Conservation (phyloP, 345 rosid genomes). For the Aegle marmelos region DNA sequence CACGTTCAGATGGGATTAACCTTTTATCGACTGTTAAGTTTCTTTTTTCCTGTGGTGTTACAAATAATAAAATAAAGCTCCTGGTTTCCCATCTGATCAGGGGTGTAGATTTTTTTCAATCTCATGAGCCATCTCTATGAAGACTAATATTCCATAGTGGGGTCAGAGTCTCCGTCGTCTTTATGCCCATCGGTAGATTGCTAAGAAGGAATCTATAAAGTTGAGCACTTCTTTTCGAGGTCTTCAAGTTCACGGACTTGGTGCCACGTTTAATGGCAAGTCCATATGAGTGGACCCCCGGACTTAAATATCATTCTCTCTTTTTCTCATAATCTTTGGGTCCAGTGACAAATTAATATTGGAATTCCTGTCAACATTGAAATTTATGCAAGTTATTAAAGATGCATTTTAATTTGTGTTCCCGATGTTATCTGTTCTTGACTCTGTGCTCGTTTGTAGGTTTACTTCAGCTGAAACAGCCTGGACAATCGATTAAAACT, state of each 20-base stretch:
- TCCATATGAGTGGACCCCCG: constrained; percentile 18
- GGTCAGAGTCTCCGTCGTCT: constrained; percentile 18
- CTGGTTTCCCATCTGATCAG: constrained; percentile 2
- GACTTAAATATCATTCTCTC: not conserved
- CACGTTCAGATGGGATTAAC: not conserved
- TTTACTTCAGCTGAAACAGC: constrained; percentile 51
- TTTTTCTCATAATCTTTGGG: not conserved
- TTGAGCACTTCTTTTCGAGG: constrained; percentile 8
- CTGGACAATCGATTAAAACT: constrained; percentile 16
- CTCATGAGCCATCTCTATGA: not conserved
- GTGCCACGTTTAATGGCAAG: constrained; percentile 15
- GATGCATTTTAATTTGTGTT: not conserved
- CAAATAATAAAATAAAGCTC: not conserved
- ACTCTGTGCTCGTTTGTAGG: constrained; percentile 29
- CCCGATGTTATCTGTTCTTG: not conserved
- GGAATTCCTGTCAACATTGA: not conserved
- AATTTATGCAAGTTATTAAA: too few species aligned
- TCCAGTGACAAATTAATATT: not conserved
- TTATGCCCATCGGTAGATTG: constrained; percentile 8
- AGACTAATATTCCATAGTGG: constrained; percentile 18
- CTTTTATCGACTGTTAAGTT: not conserved
- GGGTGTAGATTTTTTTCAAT: constrained; percentile 8
- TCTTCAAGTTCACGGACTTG: not conserved
- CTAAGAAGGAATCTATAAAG: constrained; percentile 6
- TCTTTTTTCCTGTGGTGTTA: not conserved